Base-by-base conservation (phyloP, 371 early-diverging fungal genomes). In the Coemansia sp. region DNA sequence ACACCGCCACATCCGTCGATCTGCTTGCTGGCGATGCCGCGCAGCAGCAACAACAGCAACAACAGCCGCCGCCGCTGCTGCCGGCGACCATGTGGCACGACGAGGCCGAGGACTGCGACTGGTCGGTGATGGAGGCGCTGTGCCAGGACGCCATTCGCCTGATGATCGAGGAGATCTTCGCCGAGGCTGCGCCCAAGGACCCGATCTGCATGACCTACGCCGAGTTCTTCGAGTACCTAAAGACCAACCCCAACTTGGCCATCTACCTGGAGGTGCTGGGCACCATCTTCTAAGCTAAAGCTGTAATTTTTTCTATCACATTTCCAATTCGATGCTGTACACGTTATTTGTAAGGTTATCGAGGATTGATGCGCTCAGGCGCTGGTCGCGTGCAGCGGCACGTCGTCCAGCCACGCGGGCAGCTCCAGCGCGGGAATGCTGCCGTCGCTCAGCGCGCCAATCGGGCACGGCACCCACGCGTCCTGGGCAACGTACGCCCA, bases 131-230 rank as follows among this genome's bases (percentile, higher is more conserved):
- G 87, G 94, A 95, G 68, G 88, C 90, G 33, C 89, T 94, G 88
- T 85, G 88, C 10, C 94, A 93, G 70, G 93, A 92, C 64, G 94
- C 95, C 1, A 90, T 94, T 50, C 88, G 90, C 59, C 93, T 94
- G 63, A 91, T 97, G 91, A 92, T 95, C n/a, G 91, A 92, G 59
- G 89, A 88, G 72, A 89, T 91, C 5, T 89, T 92, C 59, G 69
- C 77, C 41, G 84, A 82, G 20, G 88, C 92, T 39, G 82, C 84
- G 41, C 85, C 85, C 1, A 80, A 77, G 57, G 77, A 83, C 41
- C 79, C 81, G 43, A 88, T 89, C 14, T 86, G 75, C 53, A 85
- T 94, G 56, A 86, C 85, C 5, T 82, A 85, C 59, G 87, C 88
- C 41, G 93, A 93, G 79, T 95, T 96, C 66, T 72, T 80, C 49